Conservation (phyloP, 2,329 filamentous ascomycete genomes). For the Beauveria varroae region DNA sequence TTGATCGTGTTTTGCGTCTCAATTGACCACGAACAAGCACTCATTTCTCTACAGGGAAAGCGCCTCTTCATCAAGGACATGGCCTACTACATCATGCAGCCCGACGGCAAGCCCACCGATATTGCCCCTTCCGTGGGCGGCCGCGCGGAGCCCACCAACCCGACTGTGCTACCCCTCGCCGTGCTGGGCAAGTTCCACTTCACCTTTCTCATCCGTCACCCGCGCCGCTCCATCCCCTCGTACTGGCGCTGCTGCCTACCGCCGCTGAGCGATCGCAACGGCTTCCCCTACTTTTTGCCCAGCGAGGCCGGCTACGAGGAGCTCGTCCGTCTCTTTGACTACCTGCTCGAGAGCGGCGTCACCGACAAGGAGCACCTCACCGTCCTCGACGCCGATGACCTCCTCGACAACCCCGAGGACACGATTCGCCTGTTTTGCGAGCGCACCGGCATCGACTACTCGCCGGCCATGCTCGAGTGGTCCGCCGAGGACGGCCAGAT, state of each 20-base stretch:
- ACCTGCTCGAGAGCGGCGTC: slow-evolving; percentile 59
- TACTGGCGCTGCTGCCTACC: slow-evolving; percentile 93
- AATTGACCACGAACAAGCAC: slow-evolving; percentile 9
- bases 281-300: slow-evolving; percentile 80
- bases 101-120: slow-evolving; percentile 56
- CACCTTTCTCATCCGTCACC: slow-evolving; percentile 93
- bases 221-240: slow-evolving; percentile 82
- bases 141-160: slow-evolving; percentile 59
- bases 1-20: not conserved
- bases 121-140: slow-evolving; percentile 76
- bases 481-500: slow-evolving; percentile 65
- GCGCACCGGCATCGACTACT: slow-evolving; percentile 70
- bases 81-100: slow-evolving; percentile 81
- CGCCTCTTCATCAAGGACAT: slow-evolving; percentile 98
- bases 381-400: slow-evolving; percentile 86
- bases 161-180: slow-evolving; percentile 71
- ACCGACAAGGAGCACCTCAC: slow-evolving; percentile 71
- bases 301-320: slow-evolving; percentile 87
- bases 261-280: slow-evolving; percentile 72
- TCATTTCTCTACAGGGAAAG: slow-evolving; percentile 57
- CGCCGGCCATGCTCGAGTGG: slow-evolving; percentile 77
- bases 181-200: slow-evolving; percentile 80
- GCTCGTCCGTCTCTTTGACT: slow-evolving; percentile 81
- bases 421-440: slow-evolving; percentile 75
- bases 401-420: slow-evolving; percentile 74